Evolutionary conservation across 2,329 filamentous ascomycete species (phyloP).

Genomic region (Apiospora aurea): DNA sequence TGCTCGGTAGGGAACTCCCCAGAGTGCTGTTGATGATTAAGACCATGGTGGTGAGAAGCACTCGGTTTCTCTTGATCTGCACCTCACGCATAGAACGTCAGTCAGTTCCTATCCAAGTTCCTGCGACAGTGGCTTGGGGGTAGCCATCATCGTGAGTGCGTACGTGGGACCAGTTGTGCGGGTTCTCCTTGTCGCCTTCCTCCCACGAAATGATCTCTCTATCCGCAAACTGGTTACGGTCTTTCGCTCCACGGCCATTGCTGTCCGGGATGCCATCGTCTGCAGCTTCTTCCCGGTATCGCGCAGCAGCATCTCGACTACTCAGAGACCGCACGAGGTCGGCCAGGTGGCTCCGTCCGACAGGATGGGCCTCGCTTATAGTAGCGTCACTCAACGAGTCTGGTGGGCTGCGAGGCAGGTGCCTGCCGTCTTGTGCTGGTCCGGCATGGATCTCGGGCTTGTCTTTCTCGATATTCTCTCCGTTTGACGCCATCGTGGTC

Average conservation of each 20-base stretch:
- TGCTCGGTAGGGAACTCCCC: conserved; percentile 69
- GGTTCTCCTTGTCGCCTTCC: conserved; percentile 57
- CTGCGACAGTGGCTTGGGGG: neutral
- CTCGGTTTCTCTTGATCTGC: conserved; percentile 46
- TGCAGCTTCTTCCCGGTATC: conserved; percentile 51
- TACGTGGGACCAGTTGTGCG: conserved; percentile 55
- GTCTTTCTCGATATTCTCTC: neutral
- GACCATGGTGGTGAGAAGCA: conserved; percentile 62
- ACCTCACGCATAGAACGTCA: conserved; percentile 54
- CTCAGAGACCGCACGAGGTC: conserved; percentile 36
- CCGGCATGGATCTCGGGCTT: neutral
- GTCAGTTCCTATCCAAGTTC: neutral
- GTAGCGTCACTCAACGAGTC: neutral
- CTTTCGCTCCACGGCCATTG: neutral
- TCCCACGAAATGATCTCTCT: conserved; percentile 54
- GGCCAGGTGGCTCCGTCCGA: neutral
- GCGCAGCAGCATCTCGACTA: conserved; percentile 49
- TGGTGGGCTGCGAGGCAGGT: neutral
- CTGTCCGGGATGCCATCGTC: conserved; percentile 44
- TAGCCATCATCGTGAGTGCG: conserved; percentile 41
- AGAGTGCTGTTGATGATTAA: conserved; percentile 74
- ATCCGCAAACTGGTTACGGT: conserved; percentile 33
- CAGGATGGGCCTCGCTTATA: neutral
- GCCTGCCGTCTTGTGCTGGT: too few relatives aligned
- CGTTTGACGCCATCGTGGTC: neutral